These are phyloP conservation scores for Hibiscus trionum DNA, from an alignment of 345 rosid species.

Conservation along the genomic window DNA sequence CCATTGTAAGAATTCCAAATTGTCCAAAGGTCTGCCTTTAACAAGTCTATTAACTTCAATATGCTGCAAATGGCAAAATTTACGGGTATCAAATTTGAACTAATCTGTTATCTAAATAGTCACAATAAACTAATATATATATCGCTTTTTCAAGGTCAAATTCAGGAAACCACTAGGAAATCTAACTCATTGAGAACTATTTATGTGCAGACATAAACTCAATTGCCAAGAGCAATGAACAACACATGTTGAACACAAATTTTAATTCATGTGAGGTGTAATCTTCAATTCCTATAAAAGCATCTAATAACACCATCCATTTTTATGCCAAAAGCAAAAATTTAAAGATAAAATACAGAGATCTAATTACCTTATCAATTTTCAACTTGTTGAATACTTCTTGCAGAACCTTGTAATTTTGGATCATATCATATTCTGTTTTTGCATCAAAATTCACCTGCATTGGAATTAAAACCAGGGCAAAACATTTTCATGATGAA, in stretches of 20 bases:
- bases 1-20: slow-evolving; percentile 98
- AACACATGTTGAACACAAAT: neutral
- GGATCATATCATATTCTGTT: slow-evolving; percentile 94
- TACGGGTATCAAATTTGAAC: neutral
- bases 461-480: neutral
- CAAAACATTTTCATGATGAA: slow-evolving; percentile 1
- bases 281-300: neutral
- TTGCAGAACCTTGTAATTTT: slow-evolving; percentile 95
- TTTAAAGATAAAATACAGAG: neutral
- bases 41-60: slow-evolving; percentile 89
- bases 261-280: neutral
- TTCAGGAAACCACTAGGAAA: neutral
- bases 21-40: slow-evolving; percentile 91
- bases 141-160: neutral
- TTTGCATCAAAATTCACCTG: slow-evolving; percentile 95
- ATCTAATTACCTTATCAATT: slow-evolving; percentile 62
- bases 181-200: neutral
- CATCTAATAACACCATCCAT: neutral
- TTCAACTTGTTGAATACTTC: slow-evolving; percentile 89
- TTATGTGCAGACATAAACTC: neutral
- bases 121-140: neutral
- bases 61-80: slow-evolving; percentile 41
- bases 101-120: neutral
- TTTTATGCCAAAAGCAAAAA: neutral
- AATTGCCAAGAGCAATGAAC: neutral